Evolutionary conservation across 306 rosid genomes (phyloP), one percentile per base, ranked within the genome.

Genomic region (Argentina anserina): DNA sequence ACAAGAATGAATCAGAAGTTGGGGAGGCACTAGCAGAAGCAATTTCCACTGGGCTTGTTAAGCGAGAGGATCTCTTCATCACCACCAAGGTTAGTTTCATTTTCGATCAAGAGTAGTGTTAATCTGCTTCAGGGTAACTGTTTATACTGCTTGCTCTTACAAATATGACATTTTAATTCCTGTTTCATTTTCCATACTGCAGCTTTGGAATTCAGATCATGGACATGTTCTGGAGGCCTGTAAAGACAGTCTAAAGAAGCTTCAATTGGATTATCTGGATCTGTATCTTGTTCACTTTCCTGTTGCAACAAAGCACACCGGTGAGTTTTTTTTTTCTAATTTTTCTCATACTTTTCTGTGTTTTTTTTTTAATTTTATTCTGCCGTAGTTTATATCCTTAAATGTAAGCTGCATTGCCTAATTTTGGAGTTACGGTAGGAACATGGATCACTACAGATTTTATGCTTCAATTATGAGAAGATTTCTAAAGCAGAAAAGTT

Each of bases 151-250:
- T 0, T 74, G 61, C 15, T 28, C 65, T 29, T 6, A n/a, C n/a
- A 56, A 71, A 64, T 45, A 29, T 77, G 66, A 81, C 26, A 3
- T 66, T 68, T 66, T 25, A n/a, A 1, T 39, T 47, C n/a, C 36
- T 49, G 31, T 60, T 20, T 68, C 56, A 43, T 7, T 11, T 47
- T 76, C 75, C 10, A 76, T 41, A 60, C 64, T 86, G 84, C 89
- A 91, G 97, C 96, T 94, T 67, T 91, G 98, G 98, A 94, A 94
- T 83, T 94, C 96, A 42, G 98, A 94, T 82, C 98, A 94, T 67
- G 97, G 97, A 52, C 94, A 89, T 23, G 98, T 91, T 55, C 65
- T 77, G 63, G 97, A 83, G 86, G 97, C 98, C 13, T 91, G 97
- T 56, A 86, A 94, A 75, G 91, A 94, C 80, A 89, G 97, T 64